Evolutionary conservation across 768 basidiomycete species (phyloP).

Genomic region (Agaricus bisporus): DNA sequence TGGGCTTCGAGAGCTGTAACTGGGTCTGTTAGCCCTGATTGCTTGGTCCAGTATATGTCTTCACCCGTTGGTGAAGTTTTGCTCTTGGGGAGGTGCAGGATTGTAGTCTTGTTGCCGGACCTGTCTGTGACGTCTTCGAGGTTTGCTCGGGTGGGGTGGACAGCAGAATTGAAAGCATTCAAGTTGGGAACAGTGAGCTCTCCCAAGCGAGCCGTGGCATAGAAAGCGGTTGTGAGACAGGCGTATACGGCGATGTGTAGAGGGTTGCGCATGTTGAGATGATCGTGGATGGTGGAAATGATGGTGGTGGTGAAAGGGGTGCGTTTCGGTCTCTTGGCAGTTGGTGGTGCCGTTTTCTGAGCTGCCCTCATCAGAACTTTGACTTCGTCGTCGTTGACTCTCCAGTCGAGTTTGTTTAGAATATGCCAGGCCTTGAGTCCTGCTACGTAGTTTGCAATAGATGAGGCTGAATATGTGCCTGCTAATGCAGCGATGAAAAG

Average conservation of each 20-base stretch:
- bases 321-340: conserved; percentile 11
- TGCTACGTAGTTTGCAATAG: conserved; percentile 18
- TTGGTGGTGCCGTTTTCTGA: conserved; percentile 9
- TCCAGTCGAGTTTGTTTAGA: conserved; percentile 19
- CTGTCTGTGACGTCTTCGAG: conserved; percentile 6
- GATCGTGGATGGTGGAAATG: conserved; percentile 3
- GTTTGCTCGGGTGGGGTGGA: conserved; percentile 11
- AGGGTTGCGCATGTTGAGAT: conserved; percentile 13
- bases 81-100: conserved; percentile 2
- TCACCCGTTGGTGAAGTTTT: not conserved
- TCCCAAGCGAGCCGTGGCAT: conserved; percentile 11
- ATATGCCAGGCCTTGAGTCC: conserved; percentile 29
- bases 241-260: conserved; percentile 22
- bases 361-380: conserved; percentile 10
- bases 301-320: conserved; percentile 11
- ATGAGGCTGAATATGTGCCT: conserved; percentile 14
- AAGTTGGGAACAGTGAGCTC: conserved; percentile 20
- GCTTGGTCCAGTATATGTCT: conserved; percentile 11
- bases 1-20: conserved; percentile 17
- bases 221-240: conserved; percentile 22
- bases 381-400: conserved; percentile 2
- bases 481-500: conserved; percentile 20
- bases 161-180: conserved; percentile 12
- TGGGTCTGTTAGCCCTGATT: conserved; percentile 16
- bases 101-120: not conserved